A percentile compares a stretch with the other conserved stretches of the same genome.
Evolutionary conservation across 495 filamentous ascomycete genomes (phyloP).

Genomic region (Neurospora sp.): DNA sequence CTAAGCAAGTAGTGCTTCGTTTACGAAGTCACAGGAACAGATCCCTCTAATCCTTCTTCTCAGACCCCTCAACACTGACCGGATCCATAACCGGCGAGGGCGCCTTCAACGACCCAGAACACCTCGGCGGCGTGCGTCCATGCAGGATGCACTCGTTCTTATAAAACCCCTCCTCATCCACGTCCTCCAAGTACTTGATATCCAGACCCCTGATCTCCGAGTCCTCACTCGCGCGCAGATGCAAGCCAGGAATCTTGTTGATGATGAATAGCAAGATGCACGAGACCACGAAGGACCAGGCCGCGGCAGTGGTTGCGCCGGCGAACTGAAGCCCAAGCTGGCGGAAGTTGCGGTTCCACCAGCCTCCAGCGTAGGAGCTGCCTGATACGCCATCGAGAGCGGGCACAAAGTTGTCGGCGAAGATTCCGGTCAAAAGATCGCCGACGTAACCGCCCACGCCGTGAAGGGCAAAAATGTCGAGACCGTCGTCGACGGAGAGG

Average conservation of each 20-base stretch:
- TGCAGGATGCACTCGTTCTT: background rate
- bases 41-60: background rate
- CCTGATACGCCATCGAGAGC: constrained; percentile 57
- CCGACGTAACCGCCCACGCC: constrained; percentile 67
- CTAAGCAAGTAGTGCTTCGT: no score
- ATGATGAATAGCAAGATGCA: constrained; percentile 69
- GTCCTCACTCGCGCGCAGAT: constrained; percentile 60
- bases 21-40: no score
- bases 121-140: background rate
- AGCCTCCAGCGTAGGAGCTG: constrained; percentile 46
- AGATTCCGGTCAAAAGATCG: constrained; percentile 67
- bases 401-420: constrained; percentile 50
- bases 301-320: constrained; percentile 60
- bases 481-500: constrained; percentile 62
- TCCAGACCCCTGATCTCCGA: constrained; percentile 71
- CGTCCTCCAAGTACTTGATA: constrained; percentile 37
- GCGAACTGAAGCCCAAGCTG: constrained; percentile 72
- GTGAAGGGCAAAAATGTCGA: constrained; percentile 78
- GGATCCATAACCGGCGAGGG: background rate
- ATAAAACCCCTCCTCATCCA: constrained; percentile 7
- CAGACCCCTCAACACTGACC: background rate
- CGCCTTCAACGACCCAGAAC: background rate
- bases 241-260: constrained; percentile 64
- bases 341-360: constrained; percentile 45
- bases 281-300: constrained; percentile 69